These are phyloP conservation scores for Talaromyces sp. DNA, from an alignment of 2,329 filamentous ascomycete species.

Conservation along the genomic window DNA sequence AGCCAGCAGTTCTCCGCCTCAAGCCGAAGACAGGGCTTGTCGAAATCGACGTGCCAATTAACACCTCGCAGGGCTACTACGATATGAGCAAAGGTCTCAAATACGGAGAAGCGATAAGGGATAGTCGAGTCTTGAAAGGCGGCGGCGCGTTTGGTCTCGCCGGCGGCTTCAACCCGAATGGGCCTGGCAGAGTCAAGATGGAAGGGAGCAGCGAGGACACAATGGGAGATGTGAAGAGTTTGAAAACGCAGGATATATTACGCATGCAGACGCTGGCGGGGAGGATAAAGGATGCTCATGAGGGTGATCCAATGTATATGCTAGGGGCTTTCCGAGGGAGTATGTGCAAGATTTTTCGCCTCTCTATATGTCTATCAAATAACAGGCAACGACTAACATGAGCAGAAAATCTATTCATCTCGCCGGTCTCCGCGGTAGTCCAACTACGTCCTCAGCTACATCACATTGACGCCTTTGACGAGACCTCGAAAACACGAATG, in stretches of 20 bases:
- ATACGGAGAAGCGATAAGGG: conserved; percentile 72
- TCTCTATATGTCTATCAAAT: background rate
- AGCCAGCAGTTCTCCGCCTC: conserved; percentile 70
- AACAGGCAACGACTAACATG: background rate
- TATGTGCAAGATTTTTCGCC: conserved; percentile 39
- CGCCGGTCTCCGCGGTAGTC: conserved; percentile 72
- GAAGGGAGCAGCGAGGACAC: conserved; percentile 17
- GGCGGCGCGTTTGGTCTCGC: conserved; percentile 67
- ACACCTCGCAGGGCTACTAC: conserved; percentile 63
- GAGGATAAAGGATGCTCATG: conserved; percentile 63
- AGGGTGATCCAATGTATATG: conserved; percentile 75
- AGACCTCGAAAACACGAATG: conserved; percentile 47
- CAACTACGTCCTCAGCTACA: conserved; percentile 89
- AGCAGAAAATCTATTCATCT: conserved; percentile 48
- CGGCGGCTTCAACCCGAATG: conserved; percentile 62
- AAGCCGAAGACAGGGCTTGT: conserved; percentile 79
- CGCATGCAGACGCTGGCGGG: conserved; percentile 81
- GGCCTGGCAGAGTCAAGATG: conserved; percentile 17
- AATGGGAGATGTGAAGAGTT: conserved; percentile 24
- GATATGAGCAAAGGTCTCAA: conserved; percentile 75
- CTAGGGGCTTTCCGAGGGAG: conserved; percentile 83
- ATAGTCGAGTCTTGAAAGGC: conserved; percentile 47
- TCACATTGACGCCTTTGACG: conserved; percentile 79
- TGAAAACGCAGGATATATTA: conserved; percentile 52
- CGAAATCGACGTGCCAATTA: conserved; percentile 85